Base-by-base conservation (phyloP, 306 rosid species). In the Alnus glutinosa region DNA sequence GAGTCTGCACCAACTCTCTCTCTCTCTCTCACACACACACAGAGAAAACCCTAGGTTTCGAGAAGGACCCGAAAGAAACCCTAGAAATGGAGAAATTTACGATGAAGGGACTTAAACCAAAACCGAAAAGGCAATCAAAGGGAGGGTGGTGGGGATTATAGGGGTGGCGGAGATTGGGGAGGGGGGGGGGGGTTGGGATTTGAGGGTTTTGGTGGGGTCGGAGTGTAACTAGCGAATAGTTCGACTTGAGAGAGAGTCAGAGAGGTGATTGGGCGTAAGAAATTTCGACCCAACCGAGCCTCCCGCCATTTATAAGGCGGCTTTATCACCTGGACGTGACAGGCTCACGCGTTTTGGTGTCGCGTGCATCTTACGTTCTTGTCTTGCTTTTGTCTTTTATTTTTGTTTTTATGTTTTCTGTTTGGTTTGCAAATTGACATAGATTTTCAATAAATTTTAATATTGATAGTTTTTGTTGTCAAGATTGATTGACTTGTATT, bases 261-360 rank as follows among this genome's bases (percentile, higher is more conserved):
- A 6, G 76, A 58, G 34, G 57, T 73, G 84, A 82, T 84, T 85
- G 88, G 86, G 30, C 36, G 82, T 23, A 81, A 79, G 80, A 64
- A 80, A 68, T 11, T 82, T 83, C 77, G 46, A 72, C 78, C 49
- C 11, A 1, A 30, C 6, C 1, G 70, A 83, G 73, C 79, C 88
- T 87, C 87, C 92, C 84, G 86, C 88, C 86, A 80, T 88, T 88
- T 91, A 89, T 89, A 88, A 84, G 77, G 78, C 77, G 7, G 47
- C 72, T 75, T 78, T 80, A 58, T 73, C 44, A 52, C 64, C 71
- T 73, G 30, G 55, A 49, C 50, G 68, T 73, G 67, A 71, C 72
- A 11, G 32, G 10, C 30, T 55, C 78, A 81, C 89, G 82, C 78
- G 6, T 52, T 46, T 37, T 4, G 46, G 49, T 2, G 42, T 79